Conservation (phyloP, 1,139 yeast species). For the Geotrichum carabidarum region DNA sequence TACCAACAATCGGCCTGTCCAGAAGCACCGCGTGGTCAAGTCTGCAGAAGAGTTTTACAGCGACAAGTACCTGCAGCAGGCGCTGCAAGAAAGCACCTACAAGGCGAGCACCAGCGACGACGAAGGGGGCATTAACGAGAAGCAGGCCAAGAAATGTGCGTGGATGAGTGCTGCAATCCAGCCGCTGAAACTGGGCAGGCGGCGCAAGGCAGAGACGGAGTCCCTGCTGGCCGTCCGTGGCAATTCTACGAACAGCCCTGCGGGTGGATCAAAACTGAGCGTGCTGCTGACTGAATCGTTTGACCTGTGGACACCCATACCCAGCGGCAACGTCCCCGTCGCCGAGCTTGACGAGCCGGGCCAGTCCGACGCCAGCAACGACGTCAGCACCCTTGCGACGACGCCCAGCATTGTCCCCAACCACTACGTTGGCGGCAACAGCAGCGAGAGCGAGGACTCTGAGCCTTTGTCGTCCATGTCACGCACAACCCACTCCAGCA, state of each 20-base stretch:
- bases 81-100: not conserved
- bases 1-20: not conserved
- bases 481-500: no score
- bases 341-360: not conserved
- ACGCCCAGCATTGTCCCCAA: not conserved
- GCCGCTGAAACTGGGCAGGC: not conserved
- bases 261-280: slow-evolving; percentile 1
- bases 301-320: slow-evolving; percentile 10
- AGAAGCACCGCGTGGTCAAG: not conserved
- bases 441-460: not conserved
- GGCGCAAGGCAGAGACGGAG: not conserved
- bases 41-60: slow-evolving; percentile 3
- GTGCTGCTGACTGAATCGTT: slow-evolving; percentile 9
- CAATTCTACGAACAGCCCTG: not conserved
- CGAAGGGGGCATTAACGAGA: not conserved
- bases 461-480: no score
- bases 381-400: not conserved
- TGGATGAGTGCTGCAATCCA: not conserved
- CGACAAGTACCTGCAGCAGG: slow-evolving; percentile 5
- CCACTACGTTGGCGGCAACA: not conserved
- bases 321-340: not conserved
- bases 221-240: not conserved
- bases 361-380: not conserved
- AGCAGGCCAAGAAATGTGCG: not conserved
- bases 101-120: not conserved